Percentiles rank a stretch among this genome's conserved stretches.
phyloP scores from a whole-genome alignment of 352 stramenopile species.

The Halophytophthora polymorphica region DNA sequence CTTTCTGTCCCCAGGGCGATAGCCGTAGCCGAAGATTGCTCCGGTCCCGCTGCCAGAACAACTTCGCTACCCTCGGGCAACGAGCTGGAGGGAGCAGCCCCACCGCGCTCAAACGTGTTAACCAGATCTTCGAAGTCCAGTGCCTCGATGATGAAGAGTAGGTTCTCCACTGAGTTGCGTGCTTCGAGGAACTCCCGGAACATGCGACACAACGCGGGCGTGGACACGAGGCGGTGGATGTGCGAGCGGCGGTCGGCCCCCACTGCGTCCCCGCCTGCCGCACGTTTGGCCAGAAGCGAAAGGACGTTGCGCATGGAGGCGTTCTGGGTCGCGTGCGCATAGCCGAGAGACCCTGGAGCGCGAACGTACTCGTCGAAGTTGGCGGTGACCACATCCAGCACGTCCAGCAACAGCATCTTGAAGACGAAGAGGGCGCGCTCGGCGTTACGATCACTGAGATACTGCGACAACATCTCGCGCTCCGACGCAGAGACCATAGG shows the following conservation, averaged over 20 bases:
- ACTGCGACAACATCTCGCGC: conserved; percentile 41
- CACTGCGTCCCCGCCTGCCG: conserved; percentile 16
- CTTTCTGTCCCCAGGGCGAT: background rate
- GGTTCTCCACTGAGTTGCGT: conserved; percentile 53
- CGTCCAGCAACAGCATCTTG: conserved; percentile 67
- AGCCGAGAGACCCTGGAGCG: conserved; percentile 34
- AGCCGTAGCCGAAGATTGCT: background rate
- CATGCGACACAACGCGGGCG: conserved; percentile 42
- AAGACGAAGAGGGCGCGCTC: conserved; percentile 43
- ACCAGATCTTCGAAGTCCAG: conserved; percentile 65
- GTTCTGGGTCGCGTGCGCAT: conserved; percentile 29
- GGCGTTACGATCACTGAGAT: conserved; percentile 37
- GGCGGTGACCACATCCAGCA: conserved; percentile 48
- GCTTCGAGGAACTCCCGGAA: conserved; percentile 58
- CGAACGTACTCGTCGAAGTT: conserved; percentile 60
- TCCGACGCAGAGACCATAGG: conserved; percentile 53
- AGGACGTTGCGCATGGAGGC: conserved; percentile 58
- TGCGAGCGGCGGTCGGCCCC: conserved; percentile 42
- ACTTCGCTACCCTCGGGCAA: conserved; percentile 6
- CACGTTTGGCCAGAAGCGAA: conserved; percentile 39
- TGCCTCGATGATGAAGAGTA: conserved; percentile 68
- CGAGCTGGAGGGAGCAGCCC: conserved; percentile 5
- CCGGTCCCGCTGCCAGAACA: background rate
- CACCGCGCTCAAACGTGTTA: conserved; percentile 42
- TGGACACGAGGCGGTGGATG: conserved; percentile 52